These are phyloP conservation scores for Exophiala bonariae DNA, from an alignment of 2,329 filamentous ascomycete species.

Conservation along the genomic window DNA sequence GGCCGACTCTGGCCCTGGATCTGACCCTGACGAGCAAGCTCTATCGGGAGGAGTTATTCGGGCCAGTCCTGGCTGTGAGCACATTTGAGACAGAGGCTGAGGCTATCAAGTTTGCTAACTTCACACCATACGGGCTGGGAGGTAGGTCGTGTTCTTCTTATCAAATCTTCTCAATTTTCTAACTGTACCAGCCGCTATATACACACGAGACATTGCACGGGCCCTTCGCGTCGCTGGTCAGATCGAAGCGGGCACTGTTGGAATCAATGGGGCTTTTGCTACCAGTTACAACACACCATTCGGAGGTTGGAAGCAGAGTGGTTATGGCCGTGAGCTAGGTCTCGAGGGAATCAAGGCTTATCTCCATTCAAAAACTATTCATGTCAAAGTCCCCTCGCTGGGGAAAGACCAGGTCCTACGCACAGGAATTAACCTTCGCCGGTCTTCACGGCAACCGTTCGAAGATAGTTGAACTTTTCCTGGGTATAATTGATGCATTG, in stretches of 20 bases:
- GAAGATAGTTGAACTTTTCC: too few relatives aligned
- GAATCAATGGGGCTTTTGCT: slow-evolving; percentile 49
- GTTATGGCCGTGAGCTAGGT: slow-evolving; percentile 74
- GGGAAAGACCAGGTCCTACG: too few relatives aligned
- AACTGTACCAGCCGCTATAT: slow-evolving; percentile 47
- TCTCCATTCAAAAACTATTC: slow-evolving; percentile 55
- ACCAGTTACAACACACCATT: slow-evolving; percentile 49
- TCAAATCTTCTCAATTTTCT: too few relatives aligned
- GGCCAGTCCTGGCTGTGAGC: slow-evolving; percentile 63
- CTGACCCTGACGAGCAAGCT: too few relatives aligned
- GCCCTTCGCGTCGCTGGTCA: slow-evolving; percentile 19
- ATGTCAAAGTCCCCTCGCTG: too few relatives aligned
- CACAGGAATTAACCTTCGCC: too few relatives aligned
- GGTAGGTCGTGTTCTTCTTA: too few relatives aligned
- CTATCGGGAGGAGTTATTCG: slow-evolving; percentile 61
- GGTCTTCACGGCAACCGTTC: too few relatives aligned
- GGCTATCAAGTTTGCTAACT: slow-evolving; percentile 58
- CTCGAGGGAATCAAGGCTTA: slow-evolving; percentile 64
- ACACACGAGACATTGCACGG: slow-evolving; percentile 33
- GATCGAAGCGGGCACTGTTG: slow-evolving; percentile 56
- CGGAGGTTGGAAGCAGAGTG: slow-evolving; percentile 75
- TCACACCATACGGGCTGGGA: slow-evolving; percentile 62
- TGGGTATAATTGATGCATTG: too few relatives aligned
- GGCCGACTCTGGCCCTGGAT: too few relatives aligned
- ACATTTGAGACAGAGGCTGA: slow-evolving; percentile 62